Conservation (phyloP, 1,284 basidiomycete species). For the Meira miltonrushii region DNA sequence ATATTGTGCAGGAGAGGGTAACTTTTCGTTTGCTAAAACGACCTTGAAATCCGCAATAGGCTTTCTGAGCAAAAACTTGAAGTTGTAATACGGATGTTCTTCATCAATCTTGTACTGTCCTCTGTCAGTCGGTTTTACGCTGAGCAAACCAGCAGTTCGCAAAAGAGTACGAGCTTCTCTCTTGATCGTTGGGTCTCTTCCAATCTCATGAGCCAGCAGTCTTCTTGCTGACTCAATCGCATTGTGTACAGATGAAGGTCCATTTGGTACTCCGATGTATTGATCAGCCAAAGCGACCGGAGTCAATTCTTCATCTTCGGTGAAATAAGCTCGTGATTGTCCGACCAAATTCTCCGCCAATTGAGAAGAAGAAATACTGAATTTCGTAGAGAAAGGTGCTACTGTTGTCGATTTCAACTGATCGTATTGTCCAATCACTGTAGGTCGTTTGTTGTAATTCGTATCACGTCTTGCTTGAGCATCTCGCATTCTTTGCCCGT, state of each 20-base stretch:
- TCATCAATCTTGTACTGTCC: slow-evolving; percentile 87
- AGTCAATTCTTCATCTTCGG: slow-evolving; percentile 58
- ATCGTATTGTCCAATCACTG: slow-evolving; percentile 79
- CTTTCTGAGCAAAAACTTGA: slow-evolving; percentile 90
- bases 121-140: slow-evolving; percentile 80
- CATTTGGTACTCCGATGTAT: slow-evolving; percentile 44
- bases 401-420: slow-evolving; percentile 73
- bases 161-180: slow-evolving; percentile 74
- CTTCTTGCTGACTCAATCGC: slow-evolving; percentile 61
- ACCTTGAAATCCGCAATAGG: slow-evolving; percentile 64
- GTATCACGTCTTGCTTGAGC: slow-evolving; percentile 61
- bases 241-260: slow-evolving; percentile 27
- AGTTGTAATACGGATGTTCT: slow-evolving; percentile 81
- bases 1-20: slow-evolving; percentile 63
- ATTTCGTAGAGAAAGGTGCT: slow-evolving; percentile 70
- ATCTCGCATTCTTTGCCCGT: slow-evolving; percentile 55
- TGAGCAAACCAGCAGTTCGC: slow-evolving; percentile 70
- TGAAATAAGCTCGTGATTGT: slow-evolving; percentile 57
- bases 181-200: slow-evolving; percentile 83
- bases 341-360: slow-evolving; percentile 70
- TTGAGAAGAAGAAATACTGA: slow-evolving; percentile 72
- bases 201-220: slow-evolving; percentile 83
- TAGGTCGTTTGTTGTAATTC: slow-evolving; percentile 73
- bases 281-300: slow-evolving; percentile 36
- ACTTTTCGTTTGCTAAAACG: background rate